Evolutionary conservation across 108 stramenopile species (phyloP).

Genomic region (Aurantiochytrium sp.): DNA sequence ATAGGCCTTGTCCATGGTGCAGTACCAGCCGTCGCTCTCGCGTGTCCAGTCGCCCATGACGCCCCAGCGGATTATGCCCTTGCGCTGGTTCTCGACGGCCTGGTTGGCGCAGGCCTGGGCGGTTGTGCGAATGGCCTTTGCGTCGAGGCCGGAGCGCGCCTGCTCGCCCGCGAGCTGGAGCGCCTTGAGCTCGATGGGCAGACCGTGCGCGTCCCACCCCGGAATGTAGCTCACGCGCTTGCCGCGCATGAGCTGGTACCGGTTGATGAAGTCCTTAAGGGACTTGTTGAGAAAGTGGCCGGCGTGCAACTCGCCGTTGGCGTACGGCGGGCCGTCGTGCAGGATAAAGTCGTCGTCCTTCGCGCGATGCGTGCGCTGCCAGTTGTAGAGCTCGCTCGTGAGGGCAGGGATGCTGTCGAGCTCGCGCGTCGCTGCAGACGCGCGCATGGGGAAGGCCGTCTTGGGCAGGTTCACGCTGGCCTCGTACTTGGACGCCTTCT

Average conservation of each 20-base stretch:
- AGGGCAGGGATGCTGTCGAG: slow-evolving; percentile 82
- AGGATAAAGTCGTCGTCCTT: slow-evolving; percentile 72
- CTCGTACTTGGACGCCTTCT: background rate
- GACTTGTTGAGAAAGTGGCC: slow-evolving; percentile 98
- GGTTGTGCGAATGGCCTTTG: slow-evolving; percentile 70
- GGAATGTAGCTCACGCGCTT: slow-evolving; percentile 93
- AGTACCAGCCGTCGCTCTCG: slow-evolving; percentile 72
- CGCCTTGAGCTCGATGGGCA: slow-evolving; percentile 98
- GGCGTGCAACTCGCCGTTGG: slow-evolving; percentile 96
- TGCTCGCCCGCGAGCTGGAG: slow-evolving; percentile 71
- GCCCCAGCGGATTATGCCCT: slow-evolving; percentile 84
- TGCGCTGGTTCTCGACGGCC: slow-evolving; percentile 80
- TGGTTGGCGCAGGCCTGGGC: slow-evolving; percentile 84
- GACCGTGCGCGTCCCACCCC: slow-evolving; percentile 99
- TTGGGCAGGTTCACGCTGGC: slow-evolving; percentile 82
- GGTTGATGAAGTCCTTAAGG: slow-evolving; percentile 96
- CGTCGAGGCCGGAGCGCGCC: slow-evolving; percentile 48
- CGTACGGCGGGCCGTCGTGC: slow-evolving; percentile 99
- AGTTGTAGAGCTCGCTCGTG: slow-evolving; percentile 76
- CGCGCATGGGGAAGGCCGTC: slow-evolving; percentile 84
- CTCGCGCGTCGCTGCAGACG: slow-evolving; percentile 83
- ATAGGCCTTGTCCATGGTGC: slow-evolving; percentile 88
- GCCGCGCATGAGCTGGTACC: slow-evolving; percentile 82
- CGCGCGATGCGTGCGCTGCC: slow-evolving; percentile 60
- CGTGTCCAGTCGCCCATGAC: slow-evolving; percentile 82